Conservation (phyloP, 139 green algal genomes). For the Chlamydomonas sphaeroides region DNA sequence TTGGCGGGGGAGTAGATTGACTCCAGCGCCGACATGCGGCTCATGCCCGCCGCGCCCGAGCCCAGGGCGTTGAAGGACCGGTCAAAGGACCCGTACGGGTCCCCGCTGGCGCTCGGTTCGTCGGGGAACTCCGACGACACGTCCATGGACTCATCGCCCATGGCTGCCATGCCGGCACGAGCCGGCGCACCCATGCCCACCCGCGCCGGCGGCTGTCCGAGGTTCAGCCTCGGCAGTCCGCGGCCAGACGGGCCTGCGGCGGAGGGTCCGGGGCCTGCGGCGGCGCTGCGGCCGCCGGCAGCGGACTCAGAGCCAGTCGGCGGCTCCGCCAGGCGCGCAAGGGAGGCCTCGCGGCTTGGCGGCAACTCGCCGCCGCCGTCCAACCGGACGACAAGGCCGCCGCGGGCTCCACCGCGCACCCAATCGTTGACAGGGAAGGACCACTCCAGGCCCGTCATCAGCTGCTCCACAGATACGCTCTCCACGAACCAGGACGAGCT, state of each 20-base stretch:
- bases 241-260: too few relatives aligned
- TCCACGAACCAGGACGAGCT: conserved; percentile 45
- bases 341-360: conserved; percentile 42
- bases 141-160: conserved; percentile 36
- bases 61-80: too few relatives aligned
- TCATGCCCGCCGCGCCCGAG: too few relatives aligned
- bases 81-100: too few relatives aligned
- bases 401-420: conserved; percentile 40
- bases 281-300: background rate
- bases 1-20: too few relatives aligned
- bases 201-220: background rate
- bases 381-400: conserved; percentile 25
- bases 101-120: background rate
- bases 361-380: conserved; percentile 8
- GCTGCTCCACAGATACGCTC: conserved; percentile 42
- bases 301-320: too few relatives aligned
- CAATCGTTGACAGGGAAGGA: conserved; percentile 45
- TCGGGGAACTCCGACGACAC: background rate
- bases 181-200: background rate
- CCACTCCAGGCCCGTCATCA: conserved; percentile 35
- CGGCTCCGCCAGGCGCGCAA: background rate
- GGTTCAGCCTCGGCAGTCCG: too few relatives aligned
- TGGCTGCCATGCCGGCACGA: conserved; percentile 4
- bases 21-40: too few relatives aligned
- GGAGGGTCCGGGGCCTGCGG: too few relatives aligned